A percentile compares a stretch with the other conserved stretches of the same genome.
Conservation (phyloP, 371 early-diverging fungal genomes). For the Mucor lusitanicus region DNA sequence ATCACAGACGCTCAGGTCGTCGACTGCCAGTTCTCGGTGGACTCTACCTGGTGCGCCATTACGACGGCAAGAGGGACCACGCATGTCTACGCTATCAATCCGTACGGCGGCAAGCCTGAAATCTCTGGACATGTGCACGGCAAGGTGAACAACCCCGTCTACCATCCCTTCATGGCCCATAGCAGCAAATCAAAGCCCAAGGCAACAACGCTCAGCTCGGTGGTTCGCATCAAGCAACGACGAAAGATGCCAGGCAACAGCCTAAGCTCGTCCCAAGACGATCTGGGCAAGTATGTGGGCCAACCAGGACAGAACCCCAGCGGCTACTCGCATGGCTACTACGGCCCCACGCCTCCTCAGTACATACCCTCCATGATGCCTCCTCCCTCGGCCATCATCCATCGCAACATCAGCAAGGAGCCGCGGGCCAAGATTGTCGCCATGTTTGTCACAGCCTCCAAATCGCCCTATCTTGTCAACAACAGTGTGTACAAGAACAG, state of each 20-base stretch:
- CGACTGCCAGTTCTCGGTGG: constrained; percentile 69
- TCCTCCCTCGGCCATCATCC: neutral
- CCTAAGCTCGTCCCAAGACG: constrained; percentile 12
- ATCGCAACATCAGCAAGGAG: neutral
- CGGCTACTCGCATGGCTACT: constrained; percentile 5
- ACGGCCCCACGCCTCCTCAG: constrained; percentile 18
- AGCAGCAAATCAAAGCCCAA: constrained; percentile 12
- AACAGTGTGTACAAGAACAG: constrained; percentile 1
- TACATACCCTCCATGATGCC: constrained; percentile 7
- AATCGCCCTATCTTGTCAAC: constrained; percentile 33
- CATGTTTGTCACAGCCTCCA: constrained; percentile 36
- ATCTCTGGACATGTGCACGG: constrained; percentile 61
- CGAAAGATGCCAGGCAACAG: constrained; percentile 40
- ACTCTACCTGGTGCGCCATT: constrained; percentile 79
- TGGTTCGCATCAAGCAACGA: constrained; percentile 60
- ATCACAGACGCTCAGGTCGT: constrained; percentile 79
- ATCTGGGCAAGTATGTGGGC: constrained; percentile 1
- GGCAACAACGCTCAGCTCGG: constrained; percentile 37
- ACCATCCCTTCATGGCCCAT: constrained; percentile 17
- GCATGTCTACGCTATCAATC: constrained; percentile 73
- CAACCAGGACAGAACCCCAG: neutral
- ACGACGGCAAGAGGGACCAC: constrained; percentile 82
- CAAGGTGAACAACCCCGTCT: constrained; percentile 38
- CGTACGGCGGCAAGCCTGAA: constrained; percentile 68
- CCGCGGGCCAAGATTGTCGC: constrained; percentile 38